phyloP scores from a whole-genome alignment of 768 basidiomycete species.

The Boletus bicolor region DNA sequence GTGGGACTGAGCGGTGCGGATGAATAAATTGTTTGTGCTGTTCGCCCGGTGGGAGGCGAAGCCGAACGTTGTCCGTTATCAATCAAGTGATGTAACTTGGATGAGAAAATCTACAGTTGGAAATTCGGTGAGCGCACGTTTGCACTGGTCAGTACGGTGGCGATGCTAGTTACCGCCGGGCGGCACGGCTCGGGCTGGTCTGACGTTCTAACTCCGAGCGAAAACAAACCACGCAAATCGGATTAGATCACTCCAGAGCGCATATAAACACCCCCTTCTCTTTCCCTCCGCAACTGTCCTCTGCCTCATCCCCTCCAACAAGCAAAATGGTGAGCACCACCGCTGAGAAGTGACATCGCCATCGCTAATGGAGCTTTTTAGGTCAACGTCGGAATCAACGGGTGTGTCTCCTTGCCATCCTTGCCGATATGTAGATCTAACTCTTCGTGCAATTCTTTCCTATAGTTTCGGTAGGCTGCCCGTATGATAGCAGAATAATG shows the following conservation, averaged over 20 bases:
- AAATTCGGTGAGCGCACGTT: constrained; percentile 7
- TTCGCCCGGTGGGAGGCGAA: too few relatives aligned
- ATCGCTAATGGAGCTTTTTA: constrained; percentile 15
- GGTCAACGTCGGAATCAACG: constrained; percentile 96
- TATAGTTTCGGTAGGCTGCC: constrained; percentile 65
- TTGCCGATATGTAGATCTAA: constrained; percentile 12
- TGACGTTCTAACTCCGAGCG: constrained; percentile 27
- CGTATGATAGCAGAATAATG: background rate
- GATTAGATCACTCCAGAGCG: constrained; percentile 19
- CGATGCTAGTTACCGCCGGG: constrained; percentile 13
- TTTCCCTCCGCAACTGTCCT: background rate
- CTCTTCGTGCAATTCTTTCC: constrained; percentile 3
- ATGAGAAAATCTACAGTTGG: background rate
- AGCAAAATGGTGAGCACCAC: constrained; percentile 25
- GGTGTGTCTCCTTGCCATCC: constrained; percentile 48
- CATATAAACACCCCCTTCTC: constrained; percentile 26
- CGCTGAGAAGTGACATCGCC: background rate
- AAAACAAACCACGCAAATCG: constrained; percentile 18
- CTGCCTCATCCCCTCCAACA: constrained; percentile 5
- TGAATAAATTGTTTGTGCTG: too few relatives aligned
- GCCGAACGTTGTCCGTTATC: background rate
- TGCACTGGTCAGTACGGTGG: background rate
- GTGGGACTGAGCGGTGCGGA: too few relatives aligned
- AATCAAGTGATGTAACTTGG: background rate
- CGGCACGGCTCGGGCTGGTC: constrained; percentile 14